Conservation (phyloP, 2,329 filamentous ascomycete genomes). For the Orbilia blumenaviensis region DNA sequence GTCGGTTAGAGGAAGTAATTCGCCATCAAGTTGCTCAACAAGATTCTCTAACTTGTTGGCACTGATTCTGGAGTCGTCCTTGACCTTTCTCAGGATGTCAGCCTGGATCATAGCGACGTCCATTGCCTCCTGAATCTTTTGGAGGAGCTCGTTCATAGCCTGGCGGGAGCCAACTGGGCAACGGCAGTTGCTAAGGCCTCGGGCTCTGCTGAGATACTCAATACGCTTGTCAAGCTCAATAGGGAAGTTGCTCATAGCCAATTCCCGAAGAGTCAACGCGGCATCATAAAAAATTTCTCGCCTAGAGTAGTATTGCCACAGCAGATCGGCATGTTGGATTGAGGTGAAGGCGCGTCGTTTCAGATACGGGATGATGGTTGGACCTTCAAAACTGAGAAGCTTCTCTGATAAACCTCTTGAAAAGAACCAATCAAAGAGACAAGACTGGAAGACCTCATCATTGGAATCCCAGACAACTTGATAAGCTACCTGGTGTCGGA, state of each 20-base stretch:
- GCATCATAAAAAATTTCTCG: conserved; percentile 84
- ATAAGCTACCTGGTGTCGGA: conserved; percentile 86
- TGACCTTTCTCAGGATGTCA: conserved; percentile 82
- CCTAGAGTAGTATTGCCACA: conserved; percentile 92
- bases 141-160: conserved; percentile 82
- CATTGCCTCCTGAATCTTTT: conserved; percentile 83
- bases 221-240: conserved; percentile 86
- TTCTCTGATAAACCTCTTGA: conserved; percentile 83
- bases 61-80: conserved; percentile 74
- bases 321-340: conserved; percentile 81
- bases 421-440: conserved; percentile 98
- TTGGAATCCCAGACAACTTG: conserved; percentile 85
- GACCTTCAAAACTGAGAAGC: conserved; percentile 82
- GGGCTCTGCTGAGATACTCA: conserved; percentile 86
- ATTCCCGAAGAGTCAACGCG: conserved; percentile 81
- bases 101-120: conserved; percentile 96
- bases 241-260: conserved; percentile 82
- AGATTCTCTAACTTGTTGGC: conserved; percentile 72
- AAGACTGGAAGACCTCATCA: conserved; percentile 94
- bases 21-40: conserved; percentile 75
- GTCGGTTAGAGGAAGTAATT: conserved; percentile 77
- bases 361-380: conserved; percentile 86
- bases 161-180: conserved; percentile 80
- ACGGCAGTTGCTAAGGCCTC: conserved; percentile 87
- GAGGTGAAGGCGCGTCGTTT: conserved; percentile 77